phyloP scores from a whole-genome alignment of 1,139 yeast genomes.

The Kodamaea ohmeri region DNA sequence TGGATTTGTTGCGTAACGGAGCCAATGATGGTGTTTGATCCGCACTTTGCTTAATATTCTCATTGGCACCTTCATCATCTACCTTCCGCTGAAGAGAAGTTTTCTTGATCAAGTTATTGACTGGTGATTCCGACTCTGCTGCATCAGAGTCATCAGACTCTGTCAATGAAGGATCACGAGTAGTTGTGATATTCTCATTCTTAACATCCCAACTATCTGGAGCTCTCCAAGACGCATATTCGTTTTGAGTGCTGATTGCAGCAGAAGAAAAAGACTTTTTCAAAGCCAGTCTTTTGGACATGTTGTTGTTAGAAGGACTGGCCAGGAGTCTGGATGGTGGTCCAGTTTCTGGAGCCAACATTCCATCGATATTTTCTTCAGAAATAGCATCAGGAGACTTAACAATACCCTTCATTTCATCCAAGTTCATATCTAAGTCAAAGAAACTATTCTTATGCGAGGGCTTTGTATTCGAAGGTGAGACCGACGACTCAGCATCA shows the following conservation, averaged over 20 bases:
- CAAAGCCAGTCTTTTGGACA: slow-evolving; percentile 3
- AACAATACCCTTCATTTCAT: slow-evolving; percentile 54
- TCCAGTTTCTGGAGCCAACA: not conserved
- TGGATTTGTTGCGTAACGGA: no score
- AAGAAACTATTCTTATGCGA: slow-evolving; percentile 17
- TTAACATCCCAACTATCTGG: slow-evolving; percentile 84
- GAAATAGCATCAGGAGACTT: slow-evolving; percentile 24
- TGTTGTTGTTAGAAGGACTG: not conserved
- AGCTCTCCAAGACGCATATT: slow-evolving; percentile 51
- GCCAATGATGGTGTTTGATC: no score
- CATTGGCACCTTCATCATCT: not conserved
- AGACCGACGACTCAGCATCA: slow-evolving; percentile 1
- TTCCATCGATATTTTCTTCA: slow-evolving; percentile 1
- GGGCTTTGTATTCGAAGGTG: slow-evolving; percentile 1
- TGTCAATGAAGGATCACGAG: slow-evolving; percentile 13
- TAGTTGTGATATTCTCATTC: slow-evolving; percentile 8
- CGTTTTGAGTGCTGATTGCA: slow-evolving; percentile 4
- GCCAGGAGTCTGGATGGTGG: not conserved
- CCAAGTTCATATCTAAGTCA: slow-evolving; percentile 47
- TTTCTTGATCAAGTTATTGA: slow-evolving; percentile 2
- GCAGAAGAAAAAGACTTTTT: slow-evolving; percentile 12
- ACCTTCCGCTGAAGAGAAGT: not conserved
- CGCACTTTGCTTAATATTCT: no score
- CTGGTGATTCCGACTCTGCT: slow-evolving; percentile 11
- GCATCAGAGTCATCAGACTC: slow-evolving; percentile 23